Base-by-base conservation (phyloP, 495 filamentous ascomycete species). In the Penicillium ucsense region DNA sequence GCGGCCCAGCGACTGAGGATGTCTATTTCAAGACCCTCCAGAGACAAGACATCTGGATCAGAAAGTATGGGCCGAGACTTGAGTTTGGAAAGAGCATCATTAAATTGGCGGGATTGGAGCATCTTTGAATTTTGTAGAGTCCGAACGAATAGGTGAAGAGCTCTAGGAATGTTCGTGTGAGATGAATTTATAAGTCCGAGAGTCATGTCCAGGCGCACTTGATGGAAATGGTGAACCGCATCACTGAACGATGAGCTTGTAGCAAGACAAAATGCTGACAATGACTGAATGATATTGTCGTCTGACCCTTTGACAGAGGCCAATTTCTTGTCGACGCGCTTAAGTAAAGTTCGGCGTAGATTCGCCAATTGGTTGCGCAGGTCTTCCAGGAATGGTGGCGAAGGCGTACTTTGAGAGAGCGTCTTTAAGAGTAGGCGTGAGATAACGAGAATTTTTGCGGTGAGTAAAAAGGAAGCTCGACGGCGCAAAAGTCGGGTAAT, bases 161-260 rank as follows among this genome's bases (percentile, higher is more conserved):
- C 77, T 45, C 71, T 73, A 1, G 84, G 63, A 11, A 87, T 73
- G 41, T 78, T 75, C 38, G 72, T 64, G 5, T 57, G 58, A 10
- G 62, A 62, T 8, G 41, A 20, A 31, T 64, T 73, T 34, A 87
- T 65, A n/a, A 78, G 74, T 27, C 75, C 71, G 1, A 70, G 66
- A 31, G 94, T 83, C 0, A 78, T 76, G 45, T 83, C 77, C 34
- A 79, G 72, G 12, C 94, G 79, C 8, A 90, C 73, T 46, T 80
- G 72, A 38, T 94, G 76, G 60, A 97, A 96, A 65, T 94, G 83
- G 9, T 80, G 70, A 31, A 98, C 68, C 1, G 86, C 82, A 57
- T 96, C 89, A 45, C 80, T 78, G 0, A 87, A 81, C 0, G 87
- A 86, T 6, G 87, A 88, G 54, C 81, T 94, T 6, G 85, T 92